Evolutionary conservation across 768 basidiomycete species (phyloP).

Genomic region (Pulveroboletus sp.): DNA sequence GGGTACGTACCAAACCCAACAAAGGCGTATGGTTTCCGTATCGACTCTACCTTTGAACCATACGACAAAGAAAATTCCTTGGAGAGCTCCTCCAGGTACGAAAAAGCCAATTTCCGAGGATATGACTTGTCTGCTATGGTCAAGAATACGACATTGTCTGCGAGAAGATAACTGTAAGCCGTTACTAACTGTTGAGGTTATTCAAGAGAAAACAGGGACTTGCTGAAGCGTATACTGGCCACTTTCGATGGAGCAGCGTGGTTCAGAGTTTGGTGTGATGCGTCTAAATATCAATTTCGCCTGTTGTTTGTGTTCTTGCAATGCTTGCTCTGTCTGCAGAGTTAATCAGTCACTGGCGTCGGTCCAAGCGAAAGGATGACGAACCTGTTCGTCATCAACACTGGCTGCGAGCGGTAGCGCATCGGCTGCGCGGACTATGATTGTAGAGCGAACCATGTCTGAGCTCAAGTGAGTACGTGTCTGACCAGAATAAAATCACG

Average conservation of each 20-base stretch:
- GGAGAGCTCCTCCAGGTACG: slow-evolving; percentile 93
- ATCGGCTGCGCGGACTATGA: slow-evolving; percentile 81
- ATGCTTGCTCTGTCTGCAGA: slow-evolving; percentile 80
- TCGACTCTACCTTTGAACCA: slow-evolving; percentile 88
- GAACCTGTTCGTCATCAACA: slow-evolving; percentile 95
- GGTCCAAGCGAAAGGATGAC: slow-evolving; percentile 12
- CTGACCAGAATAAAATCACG: slow-evolving; percentile 10
- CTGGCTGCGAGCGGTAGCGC: slow-evolving; percentile 91
- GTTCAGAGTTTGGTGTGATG: slow-evolving; percentile 91
- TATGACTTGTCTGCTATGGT: slow-evolving; percentile 97
- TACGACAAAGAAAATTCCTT: slow-evolving; percentile 95
- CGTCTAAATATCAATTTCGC: slow-evolving; percentile 95
- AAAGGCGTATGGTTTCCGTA: slow-evolving; percentile 97
- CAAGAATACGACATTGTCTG: slow-evolving; percentile 92
- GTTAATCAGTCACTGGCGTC: slow-evolving; percentile 1
- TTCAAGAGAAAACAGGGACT: slow-evolving; percentile 31
- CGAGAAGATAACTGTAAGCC: slow-evolving; percentile 88
- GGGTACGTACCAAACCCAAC: slow-evolving; percentile 84
- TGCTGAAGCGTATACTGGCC: slow-evolving; percentile 96
- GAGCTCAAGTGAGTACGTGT: background rate
- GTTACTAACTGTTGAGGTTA: slow-evolving; percentile 8
- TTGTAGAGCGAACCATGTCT: slow-evolving; percentile 82
- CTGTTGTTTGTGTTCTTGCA: slow-evolving; percentile 98
- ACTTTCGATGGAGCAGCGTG: slow-evolving; percentile 94
- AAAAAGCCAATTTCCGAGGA: slow-evolving; percentile 95